Base-by-base conservation (phyloP, 2,329 filamentous ascomycete species). In the Colletotrichum graminicola region DNA sequence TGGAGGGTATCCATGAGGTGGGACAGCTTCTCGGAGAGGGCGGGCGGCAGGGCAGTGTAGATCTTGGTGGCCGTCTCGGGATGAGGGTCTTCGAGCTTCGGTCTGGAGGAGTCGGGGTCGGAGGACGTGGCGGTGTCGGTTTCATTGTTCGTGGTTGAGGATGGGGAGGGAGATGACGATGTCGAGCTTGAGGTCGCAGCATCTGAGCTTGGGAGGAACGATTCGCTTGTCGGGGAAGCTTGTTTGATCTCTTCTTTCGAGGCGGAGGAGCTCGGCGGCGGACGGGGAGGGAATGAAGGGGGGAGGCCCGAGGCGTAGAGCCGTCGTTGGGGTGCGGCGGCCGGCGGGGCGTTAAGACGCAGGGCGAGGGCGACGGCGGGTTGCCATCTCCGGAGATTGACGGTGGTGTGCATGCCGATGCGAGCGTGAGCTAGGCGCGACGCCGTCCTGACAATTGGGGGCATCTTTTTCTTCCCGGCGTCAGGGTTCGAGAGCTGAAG, bases 1-100 rank as follows among this genome's bases (percentile, higher is more conserved):
- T 98, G 94, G 26, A 98, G 80, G 74, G 93, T 91, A 83, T 99
- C 96, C 93, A 98, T 97, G 79, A 97, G 84, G 67, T 87, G 82
- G 59, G 88, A 89, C 79, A 96, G 89, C 74, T 82, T 81, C 55
- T 83, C 81, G 21, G 82, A 82, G 34, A 85, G 77, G 34, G 77
- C 78, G 41, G 81, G 82, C 65, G 84, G 84, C 41, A 82, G 83
- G 41, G 80, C 63, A 14, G 67, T 67, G 68, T 71, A 62, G 51
- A 59, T 71, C 32, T 71, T 71, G 51, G 68, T 67, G 56, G 67
- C 67, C 1, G 34, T 56, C 16, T 67, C 67, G 63, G 67, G 67
- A n/a, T 62, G 56, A 23, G 56, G 67, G 11, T 67, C 62, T 14
- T 71, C 49, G 29, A 26, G 45, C 23, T 66, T 52, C 7, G 56